Evolutionary conservation across 2,329 filamentous ascomycete species (phyloP), one percentile per base, ranked within the genome.

Genomic region (Cladophialophora psammophila): DNA sequence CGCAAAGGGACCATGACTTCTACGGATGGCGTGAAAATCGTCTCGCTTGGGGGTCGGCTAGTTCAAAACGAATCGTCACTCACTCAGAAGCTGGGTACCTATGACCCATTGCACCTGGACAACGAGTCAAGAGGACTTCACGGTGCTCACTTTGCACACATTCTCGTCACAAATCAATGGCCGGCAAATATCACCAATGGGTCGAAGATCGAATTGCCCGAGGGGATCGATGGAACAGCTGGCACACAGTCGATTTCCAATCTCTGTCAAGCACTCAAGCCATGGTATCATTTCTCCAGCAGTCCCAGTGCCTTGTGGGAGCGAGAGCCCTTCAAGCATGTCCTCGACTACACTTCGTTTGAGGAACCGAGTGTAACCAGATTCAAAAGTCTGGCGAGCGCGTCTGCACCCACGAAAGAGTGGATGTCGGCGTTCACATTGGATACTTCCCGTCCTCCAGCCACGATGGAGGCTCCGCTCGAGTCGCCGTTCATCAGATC

Each of bases 1-100:
- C 96, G 95, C 78, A 90, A 93, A 74, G 92, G 91, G 68, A 89
- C 90, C 13, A 90, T 93, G 60, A 98, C 95, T 77, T 98, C 94
- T 0, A 90, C 91, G 0, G 94, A 97, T 71, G 94, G 94, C 1
- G 84, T 98, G 54, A 89, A 91, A 59, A 93, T 99, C 69, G 92
- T 94, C n/a, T 85, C 91, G 0, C 84, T 99, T 0, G 94, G 94
- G 32, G 95, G 95, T 0, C 82, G 84, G 38, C 80, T 93, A 1
- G 58, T 70, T n/a, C 69, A 70, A 42, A 88, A 92, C 73, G 76
- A 86, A 12, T 84, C 85, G 57, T 82, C 89, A 13, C 85, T 82
- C 2, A 88, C 87, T 2, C 83, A 87, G 63, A 91, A 89, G 8
- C 87, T 88, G 69, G 90, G 92, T 71, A 89, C 90, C 70, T 90